These are phyloP conservation scores for Aspergillus asperescens DNA, from an alignment of 495 filamentous ascomycete species.

Conservation along the genomic window DNA sequence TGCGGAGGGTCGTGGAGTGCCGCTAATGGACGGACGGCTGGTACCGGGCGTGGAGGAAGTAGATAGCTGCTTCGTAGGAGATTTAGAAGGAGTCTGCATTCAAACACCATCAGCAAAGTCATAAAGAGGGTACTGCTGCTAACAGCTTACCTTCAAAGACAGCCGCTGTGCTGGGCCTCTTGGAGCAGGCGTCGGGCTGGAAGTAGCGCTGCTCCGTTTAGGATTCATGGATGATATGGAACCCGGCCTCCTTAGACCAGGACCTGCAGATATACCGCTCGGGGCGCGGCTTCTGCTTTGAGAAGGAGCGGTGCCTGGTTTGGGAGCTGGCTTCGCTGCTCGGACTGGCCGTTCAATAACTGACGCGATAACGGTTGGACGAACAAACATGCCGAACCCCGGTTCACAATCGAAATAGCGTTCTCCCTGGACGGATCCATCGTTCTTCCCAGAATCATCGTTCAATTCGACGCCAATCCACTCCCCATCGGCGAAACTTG, in stretches of 20 bases:
- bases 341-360: conserved; percentile 55
- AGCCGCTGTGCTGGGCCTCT: conserved; percentile 43
- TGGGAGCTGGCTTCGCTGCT: conserved; percentile 32
- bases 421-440: conserved; percentile 83
- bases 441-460: conserved; percentile 83
- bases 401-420: conserved; percentile 84
- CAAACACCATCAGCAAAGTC: conserved; percentile 10
- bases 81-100: conserved; percentile 67
- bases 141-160: conserved; percentile 54
- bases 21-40: conserved; percentile 44
- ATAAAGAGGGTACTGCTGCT: background rate
- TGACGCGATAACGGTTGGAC: conserved; percentile 53
- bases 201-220: conserved; percentile 63
- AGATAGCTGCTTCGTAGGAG: conserved; percentile 71
- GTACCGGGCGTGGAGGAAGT: conserved; percentile 53
- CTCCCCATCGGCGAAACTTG: conserved; percentile 71
- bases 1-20: conserved; percentile 42
- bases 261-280: conserved; percentile 25
- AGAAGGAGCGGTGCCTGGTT: conserved; percentile 2
- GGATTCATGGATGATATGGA: conserved; percentile 45
- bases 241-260: conserved; percentile 32
- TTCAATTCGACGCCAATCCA: conserved; percentile 92
- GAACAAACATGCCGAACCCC: conserved; percentile 83
- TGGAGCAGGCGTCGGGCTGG: conserved; percentile 59
- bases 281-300: conserved; percentile 30